These are phyloP conservation scores for Ambrosiella beaveri DNA, from an alignment of 2,329 filamentous ascomycete species.

Conservation along the genomic window DNA sequence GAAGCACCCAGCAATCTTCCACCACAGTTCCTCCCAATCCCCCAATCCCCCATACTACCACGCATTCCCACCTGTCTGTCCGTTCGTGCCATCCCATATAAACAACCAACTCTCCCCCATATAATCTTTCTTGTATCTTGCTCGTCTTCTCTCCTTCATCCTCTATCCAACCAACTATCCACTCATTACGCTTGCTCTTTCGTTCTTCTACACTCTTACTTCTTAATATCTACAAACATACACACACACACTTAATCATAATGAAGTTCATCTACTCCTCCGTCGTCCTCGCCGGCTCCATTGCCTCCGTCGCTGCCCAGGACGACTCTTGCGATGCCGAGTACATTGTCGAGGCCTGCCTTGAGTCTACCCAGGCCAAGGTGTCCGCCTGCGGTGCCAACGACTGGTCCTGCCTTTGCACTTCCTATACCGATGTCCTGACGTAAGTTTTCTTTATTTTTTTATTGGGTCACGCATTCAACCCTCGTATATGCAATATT, in stretches of 20 bases:
- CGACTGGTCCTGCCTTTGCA: slow-evolving; percentile 32
- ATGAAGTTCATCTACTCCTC: slow-evolving; percentile 31
- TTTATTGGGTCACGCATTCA: background rate
- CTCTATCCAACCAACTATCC: background rate
- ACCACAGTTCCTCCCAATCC: too few species aligned
- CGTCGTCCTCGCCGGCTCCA: slow-evolving; percentile 22
- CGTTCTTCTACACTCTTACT: background rate
- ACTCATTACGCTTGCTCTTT: background rate
- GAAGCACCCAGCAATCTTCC: too few species aligned
- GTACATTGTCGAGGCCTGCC: slow-evolving; percentile 30
- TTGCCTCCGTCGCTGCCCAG: slow-evolving; percentile 18
- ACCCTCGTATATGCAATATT: too few species aligned
- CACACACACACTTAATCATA: slow-evolving; percentile 16
- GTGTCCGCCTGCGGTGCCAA: slow-evolving; percentile 22
- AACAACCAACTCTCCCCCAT: background rate
- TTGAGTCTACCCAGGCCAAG: slow-evolving; percentile 24
- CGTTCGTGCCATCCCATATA: too few species aligned
- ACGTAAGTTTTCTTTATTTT: slow-evolving; percentile 25
- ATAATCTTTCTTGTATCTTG: background rate
- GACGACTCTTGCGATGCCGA: slow-evolving; percentile 25
- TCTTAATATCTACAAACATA: slow-evolving; percentile 1
- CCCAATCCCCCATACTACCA: too few species aligned
- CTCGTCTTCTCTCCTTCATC: background rate
- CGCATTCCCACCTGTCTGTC: too few species aligned
- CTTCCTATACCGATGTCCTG: slow-evolving; percentile 26